Evolutionary conservation across 2,329 filamentous ascomycete genomes (phyloP).

Genomic region (Graphilbum sp.): DNA sequence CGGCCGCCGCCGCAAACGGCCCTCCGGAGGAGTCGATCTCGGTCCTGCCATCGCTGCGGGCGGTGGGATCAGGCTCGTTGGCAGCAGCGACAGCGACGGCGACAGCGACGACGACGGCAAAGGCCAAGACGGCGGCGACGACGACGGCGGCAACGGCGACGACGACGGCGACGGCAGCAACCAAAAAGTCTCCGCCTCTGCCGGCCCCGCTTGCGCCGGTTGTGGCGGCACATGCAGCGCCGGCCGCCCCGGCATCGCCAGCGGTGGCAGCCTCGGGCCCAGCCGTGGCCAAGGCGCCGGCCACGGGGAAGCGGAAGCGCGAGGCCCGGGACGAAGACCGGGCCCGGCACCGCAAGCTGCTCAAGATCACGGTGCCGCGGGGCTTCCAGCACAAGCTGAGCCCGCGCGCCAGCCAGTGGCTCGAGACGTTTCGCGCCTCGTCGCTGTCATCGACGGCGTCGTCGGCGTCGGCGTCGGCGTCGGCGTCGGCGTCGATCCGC

Average conservation of each 20-base stretch:
- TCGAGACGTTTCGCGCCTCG: slow-evolving; percentile 4
- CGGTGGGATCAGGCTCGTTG: slow-evolving; percentile 8
- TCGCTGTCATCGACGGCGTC: not conserved
- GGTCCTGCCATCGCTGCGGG: not conserved
- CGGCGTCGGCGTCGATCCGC: slow-evolving; percentile 2
- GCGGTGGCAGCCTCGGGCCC: not conserved
- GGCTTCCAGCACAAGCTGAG: slow-evolving; percentile 7
- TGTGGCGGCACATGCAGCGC: no score
- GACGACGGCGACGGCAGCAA: not conserved
- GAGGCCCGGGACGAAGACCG: slow-evolving; percentile 10
- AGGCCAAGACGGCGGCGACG: not conserved
- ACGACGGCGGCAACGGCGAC: not conserved
- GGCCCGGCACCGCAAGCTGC: slow-evolving; percentile 13
- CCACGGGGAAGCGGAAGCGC: slow-evolving; percentile 14
- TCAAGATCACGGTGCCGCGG: slow-evolving; percentile 7
- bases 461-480: not conserved
- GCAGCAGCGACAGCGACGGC: not conserved
- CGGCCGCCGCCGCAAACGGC: no score
- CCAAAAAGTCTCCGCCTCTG: no score
- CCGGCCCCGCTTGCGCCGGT: no score
- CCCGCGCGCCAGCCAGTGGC: slow-evolving; percentile 6
- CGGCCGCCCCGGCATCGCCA: no score
- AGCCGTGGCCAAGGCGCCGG: not conserved
- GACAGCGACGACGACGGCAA: slow-evolving; percentile 2
- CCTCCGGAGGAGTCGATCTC: slow-evolving; percentile 12